Percentiles rank a stretch among this genome's conserved stretches.
These are phyloP conservation scores for Candida lessepsii DNA, from an alignment of 805 yeast species.

Conservation along the genomic window DNA sequence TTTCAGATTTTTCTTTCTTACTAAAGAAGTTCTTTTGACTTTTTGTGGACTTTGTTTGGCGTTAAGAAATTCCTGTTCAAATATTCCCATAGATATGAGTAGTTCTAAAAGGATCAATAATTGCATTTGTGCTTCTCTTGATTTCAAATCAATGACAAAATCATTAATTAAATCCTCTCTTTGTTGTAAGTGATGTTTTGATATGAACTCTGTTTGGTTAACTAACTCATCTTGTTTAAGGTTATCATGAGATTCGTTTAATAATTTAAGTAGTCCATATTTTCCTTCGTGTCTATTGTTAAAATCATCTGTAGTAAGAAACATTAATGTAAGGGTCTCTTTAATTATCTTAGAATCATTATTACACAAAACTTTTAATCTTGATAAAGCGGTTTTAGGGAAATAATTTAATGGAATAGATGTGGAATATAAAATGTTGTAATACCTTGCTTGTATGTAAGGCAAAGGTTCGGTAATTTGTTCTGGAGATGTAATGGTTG, in stretches of 20 bases:
- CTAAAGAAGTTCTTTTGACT: constrained; percentile 21
- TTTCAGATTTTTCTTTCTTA: constrained; percentile 21
- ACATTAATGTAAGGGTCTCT: constrained; percentile 28
- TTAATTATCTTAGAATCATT: constrained; percentile 18
- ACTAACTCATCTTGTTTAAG: constrained; percentile 21
- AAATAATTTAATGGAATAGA: constrained; percentile 41
- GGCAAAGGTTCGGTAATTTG: constrained; percentile 24
- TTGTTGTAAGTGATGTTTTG: constrained; percentile 8
- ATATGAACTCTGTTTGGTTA: constrained; percentile 19
- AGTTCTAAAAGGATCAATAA: constrained; percentile 48
- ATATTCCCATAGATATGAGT: constrained; percentile 31
- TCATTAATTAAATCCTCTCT: constrained; percentile 3
- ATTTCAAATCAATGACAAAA: constrained; percentile 42
- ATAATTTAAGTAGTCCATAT: constrained; percentile 21
- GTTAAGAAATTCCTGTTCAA: constrained; percentile 34
- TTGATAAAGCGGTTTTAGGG: constrained; percentile 48
- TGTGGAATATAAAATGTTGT: constrained; percentile 35
- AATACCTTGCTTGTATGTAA: constrained; percentile 36
- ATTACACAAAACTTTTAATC: constrained; percentile 45
- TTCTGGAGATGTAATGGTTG: constrained; percentile 14
- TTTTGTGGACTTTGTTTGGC: constrained; percentile 5
- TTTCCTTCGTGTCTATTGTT: constrained; percentile 42
- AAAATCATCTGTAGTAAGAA: constrained; percentile 36
- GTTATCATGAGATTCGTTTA: constrained; percentile 7
- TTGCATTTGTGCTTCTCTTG: constrained; percentile 58